Base-by-base conservation (phyloP, 768 basidiomycete species). In the Suillus spraguei region DNA sequence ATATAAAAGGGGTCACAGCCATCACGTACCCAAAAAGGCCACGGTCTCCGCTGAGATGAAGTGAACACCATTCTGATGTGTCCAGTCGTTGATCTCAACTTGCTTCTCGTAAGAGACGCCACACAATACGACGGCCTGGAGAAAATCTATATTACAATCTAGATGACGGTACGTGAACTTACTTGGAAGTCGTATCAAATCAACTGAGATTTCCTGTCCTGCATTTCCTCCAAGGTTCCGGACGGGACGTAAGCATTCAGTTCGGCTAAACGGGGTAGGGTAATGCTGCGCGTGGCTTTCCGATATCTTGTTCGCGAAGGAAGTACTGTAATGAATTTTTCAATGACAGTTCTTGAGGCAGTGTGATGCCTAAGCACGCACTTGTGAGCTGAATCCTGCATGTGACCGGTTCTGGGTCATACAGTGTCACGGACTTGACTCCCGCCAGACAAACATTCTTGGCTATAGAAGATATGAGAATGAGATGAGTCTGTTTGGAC, bases 401-500 rank as follows among this genome's bases (percentile, higher is more conserved):
- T 70, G 86, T 84, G 13, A 95, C 93, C 13, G 86, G 91, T 68
- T 95, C 91, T 10, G 96, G 96, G 77, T 99, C 97, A 72, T 87
- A 98, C 62, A 99, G 84, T 6, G 96, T 96, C 36, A 99, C 97
- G 7, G 94, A 95, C 79, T 97, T 99, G 59, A 99, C 97, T 63
- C 97, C 97, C 56, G 97, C 97, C 61, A 99, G 83, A 61, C 87
- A 90, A 62, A 98, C 83, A 74, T 99, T 94, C 83, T 99, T 99
- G 65, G 97, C 97, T 67, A 64, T 33, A 46, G 53, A 63, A 67
- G 69, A 68, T 69, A 41, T 41, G 9, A 65, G 28, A 22, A 17
- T 42, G 13, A 35, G 49, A 42, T 44, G 60, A 53, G 41, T 33
- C 33, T n/a, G n/a, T 63, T 58, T 24, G 24, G 5, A 41, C 24